A percentile compares a stretch with the other conserved stretches of the same genome.
These are phyloP conservation scores for Alternaria dauci DNA, from an alignment of 2,329 filamentous ascomycete genomes.

Conservation along the genomic window DNA sequence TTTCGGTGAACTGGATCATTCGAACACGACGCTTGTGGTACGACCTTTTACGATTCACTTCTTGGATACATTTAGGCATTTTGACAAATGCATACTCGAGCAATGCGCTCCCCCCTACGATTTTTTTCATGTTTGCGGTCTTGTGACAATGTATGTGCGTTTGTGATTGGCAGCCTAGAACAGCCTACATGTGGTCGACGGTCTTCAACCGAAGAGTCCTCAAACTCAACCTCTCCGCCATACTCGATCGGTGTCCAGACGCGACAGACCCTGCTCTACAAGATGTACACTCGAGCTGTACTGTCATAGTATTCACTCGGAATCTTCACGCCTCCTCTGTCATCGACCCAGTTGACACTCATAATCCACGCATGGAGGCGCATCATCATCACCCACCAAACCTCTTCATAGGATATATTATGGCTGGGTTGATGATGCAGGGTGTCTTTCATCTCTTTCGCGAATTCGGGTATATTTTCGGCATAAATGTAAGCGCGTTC, in stretches of 20 bases:
- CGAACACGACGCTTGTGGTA: conserved; percentile 1
- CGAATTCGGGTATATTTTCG: neutral
- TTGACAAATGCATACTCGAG: conserved; percentile 5
- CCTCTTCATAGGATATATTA: no score
- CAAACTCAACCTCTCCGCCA: no score
- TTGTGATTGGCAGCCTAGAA: neutral
- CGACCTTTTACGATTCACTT: conserved; percentile 11
- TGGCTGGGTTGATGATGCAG: no score
- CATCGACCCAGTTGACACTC: neutral
- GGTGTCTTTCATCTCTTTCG: no score
- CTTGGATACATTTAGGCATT: conserved; percentile 3
- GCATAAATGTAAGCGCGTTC: neutral
- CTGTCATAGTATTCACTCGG: neutral
- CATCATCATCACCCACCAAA: neutral
- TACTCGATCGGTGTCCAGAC: neutral
- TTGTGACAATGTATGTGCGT: neutral
- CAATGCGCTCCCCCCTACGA: neutral
- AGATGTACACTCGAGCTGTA: neutral
- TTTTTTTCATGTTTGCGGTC: neutral
- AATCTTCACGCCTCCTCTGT: neutral
- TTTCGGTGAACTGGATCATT: conserved; percentile 2
- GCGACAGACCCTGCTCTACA: neutral
- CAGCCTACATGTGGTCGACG: no score
- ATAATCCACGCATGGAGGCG: neutral
- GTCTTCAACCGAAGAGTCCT: no score